A percentile compares a stretch with the other conserved stretches of the same genome.
Evolutionary conservation across 257 asterid genomes (phyloP).

Genomic region (Lavandula angustifolia): DNA sequence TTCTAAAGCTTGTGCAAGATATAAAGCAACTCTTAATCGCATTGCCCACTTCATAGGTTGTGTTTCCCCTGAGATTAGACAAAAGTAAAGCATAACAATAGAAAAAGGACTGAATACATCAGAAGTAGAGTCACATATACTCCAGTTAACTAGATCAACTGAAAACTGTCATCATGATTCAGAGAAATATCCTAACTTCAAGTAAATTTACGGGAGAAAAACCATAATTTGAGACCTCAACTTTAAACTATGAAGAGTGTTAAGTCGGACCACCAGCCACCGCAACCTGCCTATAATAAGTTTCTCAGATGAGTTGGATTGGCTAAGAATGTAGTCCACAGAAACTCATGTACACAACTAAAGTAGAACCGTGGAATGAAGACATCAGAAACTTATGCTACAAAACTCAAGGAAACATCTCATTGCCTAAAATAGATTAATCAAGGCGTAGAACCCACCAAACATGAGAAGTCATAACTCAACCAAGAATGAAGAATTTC

Average conservation of each 20-base stretch:
- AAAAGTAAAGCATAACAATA: slow-evolving; percentile 22
- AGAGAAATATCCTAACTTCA: slow-evolving; percentile 3
- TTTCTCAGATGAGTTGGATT: neutral
- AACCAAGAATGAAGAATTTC: slow-evolving; percentile 3
- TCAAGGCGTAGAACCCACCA: neutral
- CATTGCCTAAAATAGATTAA: neutral
- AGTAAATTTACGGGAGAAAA: neutral
- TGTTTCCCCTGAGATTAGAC: slow-evolving; percentile 76
- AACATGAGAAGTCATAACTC: neutral
- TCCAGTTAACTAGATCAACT: slow-evolving; percentile 1
- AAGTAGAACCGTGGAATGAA: neutral
- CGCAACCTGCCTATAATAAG: slow-evolving; percentile 20
- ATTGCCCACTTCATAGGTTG: slow-evolving; percentile 99
- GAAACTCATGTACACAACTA: neutral
- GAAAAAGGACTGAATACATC: slow-evolving; percentile 11
- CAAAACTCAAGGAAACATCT: neutral
- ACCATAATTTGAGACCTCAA: slow-evolving; percentile 4
- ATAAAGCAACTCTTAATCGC: slow-evolving; percentile 92
- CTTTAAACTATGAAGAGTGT: neutral
- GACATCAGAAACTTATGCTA: neutral
- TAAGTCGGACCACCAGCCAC: no score
- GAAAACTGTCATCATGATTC: neutral
- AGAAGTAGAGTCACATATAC: slow-evolving; percentile 8
- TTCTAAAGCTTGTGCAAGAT: slow-evolving; percentile 86
- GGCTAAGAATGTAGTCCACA: slow-evolving; percentile 16